Evolutionary conservation across 371 early-diverging fungal genomes (phyloP).

Genomic region (Lichtheimia ornata): DNA sequence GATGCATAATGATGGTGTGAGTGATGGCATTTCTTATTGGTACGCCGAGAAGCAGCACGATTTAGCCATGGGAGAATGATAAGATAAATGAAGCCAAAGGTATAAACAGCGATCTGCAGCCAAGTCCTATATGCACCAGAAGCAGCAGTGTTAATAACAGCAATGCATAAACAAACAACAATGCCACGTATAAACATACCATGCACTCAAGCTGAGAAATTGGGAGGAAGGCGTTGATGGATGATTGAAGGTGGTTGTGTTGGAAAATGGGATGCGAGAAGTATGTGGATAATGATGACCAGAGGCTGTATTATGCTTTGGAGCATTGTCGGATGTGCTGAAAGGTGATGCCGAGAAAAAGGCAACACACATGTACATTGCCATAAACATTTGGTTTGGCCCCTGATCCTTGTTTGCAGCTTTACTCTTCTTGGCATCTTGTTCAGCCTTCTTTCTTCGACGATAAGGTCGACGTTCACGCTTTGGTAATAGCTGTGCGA

Average conservation of each 20-base stretch:
- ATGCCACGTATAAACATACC: slow-evolving; percentile 1
- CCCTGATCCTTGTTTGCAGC: slow-evolving; percentile 8
- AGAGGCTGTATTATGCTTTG: neutral
- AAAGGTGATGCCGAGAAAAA: slow-evolving; percentile 39
- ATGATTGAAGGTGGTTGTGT: neutral
- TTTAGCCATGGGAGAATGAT: slow-evolving; percentile 25
- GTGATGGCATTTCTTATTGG: slow-evolving; percentile 12
- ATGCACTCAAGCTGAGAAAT: neutral
- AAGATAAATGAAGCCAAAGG: slow-evolving; percentile 28
- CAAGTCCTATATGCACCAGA: slow-evolving; percentile 11
- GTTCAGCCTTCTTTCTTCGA: slow-evolving; percentile 14
- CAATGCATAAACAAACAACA: too few relatives aligned
- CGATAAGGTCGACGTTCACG: slow-evolving; percentile 27
- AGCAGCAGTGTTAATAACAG: neutral
- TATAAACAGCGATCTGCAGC: slow-evolving; percentile 19
- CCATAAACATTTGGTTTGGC: slow-evolving; percentile 31
- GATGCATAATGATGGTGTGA: slow-evolving; percentile 34
- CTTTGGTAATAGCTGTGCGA: slow-evolving; percentile 23
- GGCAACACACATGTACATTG: slow-evolving; percentile 43
- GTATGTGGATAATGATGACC: slow-evolving; percentile 1
- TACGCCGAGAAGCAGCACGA: slow-evolving; percentile 25
- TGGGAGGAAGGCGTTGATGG: neutral
- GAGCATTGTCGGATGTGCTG: neutral
- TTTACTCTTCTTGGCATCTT: slow-evolving; percentile 1
- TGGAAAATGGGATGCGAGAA: slow-evolving; percentile 2